phyloP scores from a whole-genome alignment of 1,139 yeast genomes.

The Geotrichum phurueaensis region DNA sequence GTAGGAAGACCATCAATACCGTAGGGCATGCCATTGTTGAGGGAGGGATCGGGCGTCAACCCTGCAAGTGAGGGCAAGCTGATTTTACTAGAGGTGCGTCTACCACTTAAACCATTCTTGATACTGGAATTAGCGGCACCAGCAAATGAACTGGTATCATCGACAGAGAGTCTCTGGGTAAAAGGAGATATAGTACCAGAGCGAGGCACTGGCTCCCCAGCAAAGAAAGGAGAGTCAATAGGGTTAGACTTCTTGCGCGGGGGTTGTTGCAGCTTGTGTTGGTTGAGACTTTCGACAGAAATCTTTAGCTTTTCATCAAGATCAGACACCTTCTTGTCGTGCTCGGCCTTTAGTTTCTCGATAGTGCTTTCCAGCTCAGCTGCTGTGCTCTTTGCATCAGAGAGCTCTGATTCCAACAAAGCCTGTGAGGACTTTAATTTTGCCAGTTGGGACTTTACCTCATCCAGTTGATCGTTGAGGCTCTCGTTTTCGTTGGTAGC shows the following conservation, averaged over 20 bases:
- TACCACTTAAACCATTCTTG: background rate
- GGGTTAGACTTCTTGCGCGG: constrained; percentile 9
- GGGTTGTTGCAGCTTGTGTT: constrained; percentile 4
- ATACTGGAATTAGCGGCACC: background rate
- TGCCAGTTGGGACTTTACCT: constrained; percentile 22
- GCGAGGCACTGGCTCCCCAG: constrained; percentile 3
- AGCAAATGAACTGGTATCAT: background rate
- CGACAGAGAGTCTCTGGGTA: constrained; percentile 7
- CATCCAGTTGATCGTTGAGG: constrained; percentile 31
- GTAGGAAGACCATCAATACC: background rate
- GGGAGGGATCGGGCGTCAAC: constrained; percentile 1
- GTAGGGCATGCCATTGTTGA: background rate
- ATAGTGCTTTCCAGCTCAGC: constrained; percentile 17
- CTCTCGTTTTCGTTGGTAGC: constrained; percentile 25
- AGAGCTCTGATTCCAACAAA: constrained; percentile 8
- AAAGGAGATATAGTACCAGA: constrained; percentile 14
- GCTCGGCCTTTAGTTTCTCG: constrained; percentile 18
- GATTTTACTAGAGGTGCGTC: constrained; percentile 9
- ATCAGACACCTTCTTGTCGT: constrained; percentile 5
- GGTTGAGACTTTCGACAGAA: background rate
- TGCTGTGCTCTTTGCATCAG: constrained; percentile 2
- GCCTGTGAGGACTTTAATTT: constrained; percentile 11
- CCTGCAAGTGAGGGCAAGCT: constrained; percentile 4
- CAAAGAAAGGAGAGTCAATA: constrained; percentile 1
- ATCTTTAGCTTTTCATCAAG: constrained; percentile 9